Evolutionary conservation across 495 filamentous ascomycete species (phyloP), one percentile per base, ranked within the genome.

Genomic region (Umbilicaria muhlenbergii): DNA sequence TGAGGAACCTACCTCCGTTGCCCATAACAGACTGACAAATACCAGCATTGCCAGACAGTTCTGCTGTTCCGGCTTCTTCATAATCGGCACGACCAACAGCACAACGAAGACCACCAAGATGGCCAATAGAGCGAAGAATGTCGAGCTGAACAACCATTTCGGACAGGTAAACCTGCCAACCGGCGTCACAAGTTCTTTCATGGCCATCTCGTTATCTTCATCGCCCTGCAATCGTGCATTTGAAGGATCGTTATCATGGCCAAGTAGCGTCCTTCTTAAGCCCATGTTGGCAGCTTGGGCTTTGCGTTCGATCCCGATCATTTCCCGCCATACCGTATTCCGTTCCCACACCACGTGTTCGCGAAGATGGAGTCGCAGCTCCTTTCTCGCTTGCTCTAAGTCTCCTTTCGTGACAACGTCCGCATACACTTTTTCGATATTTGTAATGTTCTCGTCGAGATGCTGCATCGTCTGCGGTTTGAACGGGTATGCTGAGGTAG

Each of bases 341-440:
- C 91, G 73, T 55, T 99, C 91, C 92, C 92, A 99, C 31, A 96
- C 87, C 14, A 99, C 89, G 64, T 99, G 91, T 60, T 99, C 91
- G 51, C 91, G 69, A 24, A 99, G 69, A 58, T 99, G 86, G 16
- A 94, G 77, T 36, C 91, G 73, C 35, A 99, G 70, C 53, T 96
- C 91, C 41, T 82, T 79, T 41, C 71, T 81, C 2, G 91, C 91
- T 11, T 76, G 59, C 15, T 69, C 62, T 5, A 81, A 57, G 51
- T 95, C 81, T 11, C 85, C 86, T 40, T 82, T 71, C 0, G 87
- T 92, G 39, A 88, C 78, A 13, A 94, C 65, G 18, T 77, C 69
- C 0, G 86, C 78, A 58, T 96, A 99, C 8, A 77, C 73, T 34
- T 73, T 64, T 57, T 95, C 89, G 42, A 95, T 72, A 37, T 71